These are phyloP conservation scores for Trichoderma koningii DNA, from an alignment of 2,329 filamentous ascomycete species.

Conservation along the genomic window DNA sequence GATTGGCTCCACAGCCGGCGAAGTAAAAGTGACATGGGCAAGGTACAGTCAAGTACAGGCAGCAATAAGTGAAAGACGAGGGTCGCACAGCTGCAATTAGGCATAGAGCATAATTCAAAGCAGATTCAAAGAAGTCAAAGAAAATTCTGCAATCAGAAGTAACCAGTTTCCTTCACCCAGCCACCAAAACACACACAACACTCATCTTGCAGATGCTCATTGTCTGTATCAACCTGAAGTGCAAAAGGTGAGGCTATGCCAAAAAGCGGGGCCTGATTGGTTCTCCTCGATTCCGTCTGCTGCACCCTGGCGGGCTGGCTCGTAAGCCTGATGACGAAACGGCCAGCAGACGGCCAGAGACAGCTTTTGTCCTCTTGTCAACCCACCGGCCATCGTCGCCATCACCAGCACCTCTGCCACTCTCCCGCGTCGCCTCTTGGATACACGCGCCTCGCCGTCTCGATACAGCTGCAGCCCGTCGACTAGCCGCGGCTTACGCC, in stretches of 20 bases:
- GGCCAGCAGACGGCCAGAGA: conserved; percentile 17
- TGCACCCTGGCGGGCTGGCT: conserved; percentile 16
- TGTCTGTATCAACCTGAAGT: too few species aligned
- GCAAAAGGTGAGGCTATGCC: conserved; percentile 9
- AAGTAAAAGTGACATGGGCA: not conserved
- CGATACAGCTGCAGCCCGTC: not conserved
- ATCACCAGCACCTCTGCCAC: conserved; percentile 1
- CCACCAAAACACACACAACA: too few species aligned
- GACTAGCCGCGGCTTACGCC: not conserved
- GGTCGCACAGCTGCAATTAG: not conserved
- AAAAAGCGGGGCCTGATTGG: conserved; percentile 19
- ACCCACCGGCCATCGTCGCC: conserved; percentile 1
- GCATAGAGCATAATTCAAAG: not conserved
- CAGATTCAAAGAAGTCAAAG: not conserved
- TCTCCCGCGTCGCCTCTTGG: conserved; percentile 4
- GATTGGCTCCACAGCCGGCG: conserved; percentile 25
- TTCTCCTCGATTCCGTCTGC: conserved; percentile 19
- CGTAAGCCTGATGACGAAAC: conserved; percentile 29
- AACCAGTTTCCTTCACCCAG: too few species aligned
- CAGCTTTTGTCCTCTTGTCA: conserved; percentile 16
- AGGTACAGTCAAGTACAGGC: not conserved
- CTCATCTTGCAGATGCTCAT: too few species aligned
- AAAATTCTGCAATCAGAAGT: not conserved
- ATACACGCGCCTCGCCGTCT: not conserved
- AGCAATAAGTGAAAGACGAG: not conserved